Base-by-base conservation (phyloP, 805 yeast genomes). In the Candida dajiaensis region DNA sequence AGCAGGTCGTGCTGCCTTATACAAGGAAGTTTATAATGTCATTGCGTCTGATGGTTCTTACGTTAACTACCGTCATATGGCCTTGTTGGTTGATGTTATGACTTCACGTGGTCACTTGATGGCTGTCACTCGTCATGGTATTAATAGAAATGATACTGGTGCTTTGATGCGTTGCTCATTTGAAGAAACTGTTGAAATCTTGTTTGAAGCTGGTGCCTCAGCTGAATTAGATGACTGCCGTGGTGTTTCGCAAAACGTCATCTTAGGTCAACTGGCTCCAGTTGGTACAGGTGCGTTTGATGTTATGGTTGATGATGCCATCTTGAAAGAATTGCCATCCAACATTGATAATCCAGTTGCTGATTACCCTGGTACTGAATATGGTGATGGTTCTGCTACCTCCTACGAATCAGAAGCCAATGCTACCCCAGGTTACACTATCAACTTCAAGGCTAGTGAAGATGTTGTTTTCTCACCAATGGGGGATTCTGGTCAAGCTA, bases 21-120 rank as follows among this genome's bases (percentile, higher is more conserved):
- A 84, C 76, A 86, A 83, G 65, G 99, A 94, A 72, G 89, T 94
- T 60, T 81, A 87, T 70, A 94, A 94, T 63, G 99, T 94, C 58
- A 89, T 94, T 77, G 97, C 98, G 4, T 94, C 95, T 61, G 99
- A 94, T 77, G 99, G 99, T 86, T 90, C 99, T 35, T 94, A 94
- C 62, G 99, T 94, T 51, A 94, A 94, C 70, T 94, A 94, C 71
- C 84, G 99, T 71, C 99, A 94, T 63, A 85, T 94, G 94, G 97
- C 99, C 5, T 73, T 94, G 59, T 76, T 94, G 59, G 98, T 94
- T 49, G 99, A 94, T 73, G 95, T 90, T 35, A 94, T 94, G 99
- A 94, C 99, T 2, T 87, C 96, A 36, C 84, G 96, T 63, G 99
- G 99, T 62, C 96, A 92, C 64, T 76, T 94, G 68, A 92, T 95